Percentiles rank a stretch among this genome's conserved stretches.
These are phyloP conservation scores for Kalanchoe fedtschenkoi DNA, from an alignment of 164 flowering plant genomes.

Conservation along the genomic window DNA sequence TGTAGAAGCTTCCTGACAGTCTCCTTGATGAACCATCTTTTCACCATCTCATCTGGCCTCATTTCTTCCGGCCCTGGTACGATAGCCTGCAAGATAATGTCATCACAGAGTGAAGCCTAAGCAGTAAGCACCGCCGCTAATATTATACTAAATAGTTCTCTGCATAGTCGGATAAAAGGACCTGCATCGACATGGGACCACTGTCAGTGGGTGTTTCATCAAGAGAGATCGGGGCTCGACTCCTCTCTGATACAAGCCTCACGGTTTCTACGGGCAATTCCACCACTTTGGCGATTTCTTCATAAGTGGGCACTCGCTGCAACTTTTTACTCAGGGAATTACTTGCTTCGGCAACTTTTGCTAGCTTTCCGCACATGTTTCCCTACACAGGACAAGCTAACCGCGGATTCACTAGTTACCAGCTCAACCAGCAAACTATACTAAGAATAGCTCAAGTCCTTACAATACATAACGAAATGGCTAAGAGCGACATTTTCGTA, in stretches of 20 bases:
- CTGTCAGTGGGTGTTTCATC: conserved; percentile 23
- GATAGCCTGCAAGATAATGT: conserved; percentile 28
- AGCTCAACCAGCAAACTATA: conserved; percentile 13
- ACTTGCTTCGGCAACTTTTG: conserved; percentile 44
- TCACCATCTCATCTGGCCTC: conserved; percentile 37
- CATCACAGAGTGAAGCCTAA: not conserved
- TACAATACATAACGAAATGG: not conserved
- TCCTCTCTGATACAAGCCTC: conserved; percentile 26
- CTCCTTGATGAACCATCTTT: conserved; percentile 25
- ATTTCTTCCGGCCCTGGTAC: conserved; percentile 41
- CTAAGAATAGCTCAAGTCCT: not conserved
- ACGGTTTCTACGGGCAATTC: conserved; percentile 20
- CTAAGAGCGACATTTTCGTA: too few relatives aligned
- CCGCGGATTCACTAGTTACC: conserved; percentile 36
- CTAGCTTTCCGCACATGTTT: conserved; percentile 27
- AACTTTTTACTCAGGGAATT: conserved; percentile 23
- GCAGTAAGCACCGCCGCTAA: not conserved
- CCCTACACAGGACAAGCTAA: conserved; percentile 60
- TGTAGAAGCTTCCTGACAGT: conserved; percentile 24
- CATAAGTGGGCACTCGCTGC: conserved; percentile 27
- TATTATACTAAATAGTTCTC: not conserved
- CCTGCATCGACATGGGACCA: conserved; percentile 42
- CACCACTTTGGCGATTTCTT: conserved; percentile 35
- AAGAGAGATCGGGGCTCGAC: conserved; percentile 40
- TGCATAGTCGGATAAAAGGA: conserved; percentile 6